Percentiles rank a stretch among this genome's conserved stretches.
Conservation (phyloP, 2,329 filamentous ascomycete genomes). For the Pyrenophora tritici-repentis region DNA sequence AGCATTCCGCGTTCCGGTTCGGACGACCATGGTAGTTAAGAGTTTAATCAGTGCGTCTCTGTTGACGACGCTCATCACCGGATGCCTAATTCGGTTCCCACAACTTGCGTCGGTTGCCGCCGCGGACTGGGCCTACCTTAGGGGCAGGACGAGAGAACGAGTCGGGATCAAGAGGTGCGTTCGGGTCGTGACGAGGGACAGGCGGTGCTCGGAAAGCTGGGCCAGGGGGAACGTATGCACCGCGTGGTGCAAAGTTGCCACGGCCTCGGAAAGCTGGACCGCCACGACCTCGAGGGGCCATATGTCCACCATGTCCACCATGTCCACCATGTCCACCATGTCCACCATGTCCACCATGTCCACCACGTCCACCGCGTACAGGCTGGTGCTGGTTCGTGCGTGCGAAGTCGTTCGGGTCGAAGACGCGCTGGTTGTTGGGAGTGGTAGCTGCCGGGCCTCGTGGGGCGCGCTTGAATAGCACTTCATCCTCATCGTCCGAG, state of each 20-base stretch:
- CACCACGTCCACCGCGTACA: constrained; percentile 42
- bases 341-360: constrained; percentile 39
- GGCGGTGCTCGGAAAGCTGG: constrained; percentile 33
- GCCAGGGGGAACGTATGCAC: constrained; percentile 38
- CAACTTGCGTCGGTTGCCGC: constrained; percentile 43
- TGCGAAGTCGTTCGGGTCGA: constrained; percentile 57
- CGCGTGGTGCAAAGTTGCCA: constrained; percentile 37
- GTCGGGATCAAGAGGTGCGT: constrained; percentile 48
- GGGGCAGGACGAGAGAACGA: constrained; percentile 46
- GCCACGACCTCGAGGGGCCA: constrained; percentile 31
- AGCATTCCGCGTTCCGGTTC: constrained; percentile 1
- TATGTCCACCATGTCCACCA: constrained; percentile 38
- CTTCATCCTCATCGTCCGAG: constrained; percentile 47
- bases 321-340: constrained; percentile 42
- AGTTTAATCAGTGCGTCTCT: constrained; percentile 9
- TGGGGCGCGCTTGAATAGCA: constrained; percentile 46
- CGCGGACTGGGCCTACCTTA: constrained; percentile 35
- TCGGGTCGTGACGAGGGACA: constrained; percentile 41
- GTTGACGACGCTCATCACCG: constrained; percentile 15
- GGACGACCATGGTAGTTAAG: constrained; percentile 5
- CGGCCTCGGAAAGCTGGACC: constrained; percentile 33
- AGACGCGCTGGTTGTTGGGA: constrained; percentile 41
- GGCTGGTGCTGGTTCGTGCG: constrained; percentile 41
- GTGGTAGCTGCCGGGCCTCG: constrained; percentile 40
- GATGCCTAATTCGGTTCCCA: constrained; percentile 48